Base-by-base conservation (phyloP, 2,329 filamentous ascomycete species). In the Fusarium tanahbumbuense region DNA sequence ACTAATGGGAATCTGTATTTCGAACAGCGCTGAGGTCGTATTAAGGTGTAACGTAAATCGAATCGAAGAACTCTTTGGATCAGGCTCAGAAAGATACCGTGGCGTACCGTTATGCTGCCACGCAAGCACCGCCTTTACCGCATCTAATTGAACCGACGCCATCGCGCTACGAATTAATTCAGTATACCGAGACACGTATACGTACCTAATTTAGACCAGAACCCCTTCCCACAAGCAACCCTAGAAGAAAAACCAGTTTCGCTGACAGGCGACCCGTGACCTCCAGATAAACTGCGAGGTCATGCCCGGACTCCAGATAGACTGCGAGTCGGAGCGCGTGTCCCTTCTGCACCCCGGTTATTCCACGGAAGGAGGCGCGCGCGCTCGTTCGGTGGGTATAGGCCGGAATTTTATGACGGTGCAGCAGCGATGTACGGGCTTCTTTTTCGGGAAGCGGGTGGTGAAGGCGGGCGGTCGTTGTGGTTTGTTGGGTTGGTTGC, bases 281-380 rank as follows among this genome's bases (percentile, higher is more conserved):
- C 28, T 49, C 47, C 47, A 49, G 47, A 37, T 49, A 34, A 25
- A 49, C 47, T 49, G 47, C 28, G 28, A 34, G 47, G 15, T 37
- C 47, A 32, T 23, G 8, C 47, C 30, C 30, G n/a, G 47, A 32
- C 15, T 34, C 47, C 47, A 49, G 47, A 49, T 49, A 32, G 16
- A 49, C 47, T 49, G 47, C 28, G 15, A 49, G 28, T 32, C 47
- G 13, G 28, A 49, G 28, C 16, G 23, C 47, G 16, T 10, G 30
- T 49, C 47, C 47, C 47, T 49, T 49, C 47, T 49, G 16, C 47
- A 49, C 47, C 47, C 47, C 47, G 47, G 30, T 49, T 49, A 49
- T 49, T 49, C 20, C 47, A 49, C 47, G 11, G 18, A 49, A 49
- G 47, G 47, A 49, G 47, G 18, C 27, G 45, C 45, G 45, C 45